Evolutionary conservation across 2,329 filamentous ascomycete species (phyloP).

Genomic region (Sclerotinia glacialis): DNA sequence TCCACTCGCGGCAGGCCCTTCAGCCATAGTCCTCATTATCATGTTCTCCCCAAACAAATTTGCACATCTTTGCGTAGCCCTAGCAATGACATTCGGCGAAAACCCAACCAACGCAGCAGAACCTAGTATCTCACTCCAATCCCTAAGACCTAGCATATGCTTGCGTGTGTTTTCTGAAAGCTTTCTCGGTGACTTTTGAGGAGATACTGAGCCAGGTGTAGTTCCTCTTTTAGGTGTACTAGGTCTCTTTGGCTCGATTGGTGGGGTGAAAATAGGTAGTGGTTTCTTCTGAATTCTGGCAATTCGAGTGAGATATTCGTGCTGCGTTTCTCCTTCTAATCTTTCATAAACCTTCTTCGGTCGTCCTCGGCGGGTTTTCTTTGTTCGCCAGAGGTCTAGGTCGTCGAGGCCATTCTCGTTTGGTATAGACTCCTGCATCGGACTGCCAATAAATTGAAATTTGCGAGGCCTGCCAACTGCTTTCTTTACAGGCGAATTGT

Average conservation of each 20-base stretch:
- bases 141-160: slow-evolving; percentile 44
- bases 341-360: slow-evolving; percentile 34
- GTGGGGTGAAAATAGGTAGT: slow-evolving; percentile 41
- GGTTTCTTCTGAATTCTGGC: slow-evolving; percentile 45
- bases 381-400: slow-evolving; percentile 22
- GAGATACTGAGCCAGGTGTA: slow-evolving; percentile 5
- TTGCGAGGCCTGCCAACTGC: slow-evolving; percentile 32
- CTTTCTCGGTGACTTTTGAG: slow-evolving; percentile 20
- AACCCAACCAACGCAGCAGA: slow-evolving; percentile 75
- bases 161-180: slow-evolving; percentile 8
- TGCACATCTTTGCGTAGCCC: slow-evolving; percentile 71
- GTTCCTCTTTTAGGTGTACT: slow-evolving; percentile 8
- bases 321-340: slow-evolving; percentile 38
- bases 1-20: slow-evolving; percentile 25
- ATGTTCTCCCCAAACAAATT: slow-evolving; percentile 72
- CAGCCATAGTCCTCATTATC: slow-evolving; percentile 44
- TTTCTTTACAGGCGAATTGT: slow-evolving; percentile 22
- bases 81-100: slow-evolving; percentile 59
- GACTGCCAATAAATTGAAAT: slow-evolving; percentile 26
- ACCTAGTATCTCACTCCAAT: slow-evolving; percentile 85
- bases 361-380: slow-evolving; percentile 32
- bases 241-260: slow-evolving; percentile 9
- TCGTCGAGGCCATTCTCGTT: slow-evolving; percentile 11
- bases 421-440: background rate
- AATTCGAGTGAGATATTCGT: slow-evolving; percentile 49